Conservation (phyloP, 2,329 filamentous ascomycete species). For the Cordyceps javanica region DNA sequence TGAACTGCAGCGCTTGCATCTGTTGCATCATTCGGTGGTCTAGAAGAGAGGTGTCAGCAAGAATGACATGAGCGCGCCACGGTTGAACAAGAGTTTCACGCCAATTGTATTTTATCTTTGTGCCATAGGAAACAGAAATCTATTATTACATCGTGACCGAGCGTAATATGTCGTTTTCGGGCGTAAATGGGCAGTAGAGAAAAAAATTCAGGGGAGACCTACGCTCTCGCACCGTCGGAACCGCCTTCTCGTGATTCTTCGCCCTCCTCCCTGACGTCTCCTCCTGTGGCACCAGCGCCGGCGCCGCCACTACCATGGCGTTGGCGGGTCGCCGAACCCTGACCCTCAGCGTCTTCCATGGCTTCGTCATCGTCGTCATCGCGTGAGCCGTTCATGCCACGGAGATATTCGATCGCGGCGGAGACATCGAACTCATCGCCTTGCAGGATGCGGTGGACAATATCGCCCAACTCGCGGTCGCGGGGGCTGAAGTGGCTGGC, state of each 20-base stretch:
- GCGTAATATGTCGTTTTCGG: constrained; percentile 5
- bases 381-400: constrained; percentile 40
- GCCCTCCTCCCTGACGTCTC: constrained; percentile 86
- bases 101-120: constrained; percentile 11
- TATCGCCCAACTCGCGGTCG: constrained; percentile 79
- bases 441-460: constrained; percentile 78
- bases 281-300: constrained; percentile 79
- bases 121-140: neutral
- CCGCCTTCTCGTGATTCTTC: constrained; percentile 84
- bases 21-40: constrained; percentile 51
- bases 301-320: constrained; percentile 68
- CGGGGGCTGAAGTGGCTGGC: constrained; percentile 75
- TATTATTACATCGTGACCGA: constrained; percentile 12
- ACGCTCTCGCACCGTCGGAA: constrained; percentile 97
- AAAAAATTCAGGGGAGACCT: constrained; percentile 55
- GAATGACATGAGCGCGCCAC: neutral
- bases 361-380: constrained; percentile 57
- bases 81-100: constrained; percentile 1
- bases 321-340: constrained; percentile 48
- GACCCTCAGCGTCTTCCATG: constrained; percentile 59
- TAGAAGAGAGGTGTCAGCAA: constrained; percentile 42
- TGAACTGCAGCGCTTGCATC: constrained; percentile 76
- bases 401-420: constrained; percentile 61
- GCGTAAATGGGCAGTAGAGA: constrained; percentile 16
- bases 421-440: constrained; percentile 82